Conservation (phyloP, 352 stramenopile genomes). For the Pythium monospermum region DNA sequence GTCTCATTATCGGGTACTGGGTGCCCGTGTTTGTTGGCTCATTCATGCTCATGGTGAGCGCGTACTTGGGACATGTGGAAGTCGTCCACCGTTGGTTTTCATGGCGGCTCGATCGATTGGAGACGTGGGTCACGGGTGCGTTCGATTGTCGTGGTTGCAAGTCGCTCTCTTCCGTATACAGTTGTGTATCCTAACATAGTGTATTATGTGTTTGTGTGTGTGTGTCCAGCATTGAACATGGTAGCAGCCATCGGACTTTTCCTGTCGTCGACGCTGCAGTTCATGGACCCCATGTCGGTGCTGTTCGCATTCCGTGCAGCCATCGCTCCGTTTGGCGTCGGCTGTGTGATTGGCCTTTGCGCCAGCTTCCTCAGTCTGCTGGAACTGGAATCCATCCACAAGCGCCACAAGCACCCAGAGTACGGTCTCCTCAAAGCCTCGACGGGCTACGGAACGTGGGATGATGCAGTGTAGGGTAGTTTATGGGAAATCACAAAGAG, state of each 20-base stretch:
- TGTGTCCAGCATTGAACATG: conserved; percentile 42
- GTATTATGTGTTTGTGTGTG: conserved; percentile 5
- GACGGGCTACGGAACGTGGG: conserved; percentile 40
- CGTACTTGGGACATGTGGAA: conserved; percentile 78
- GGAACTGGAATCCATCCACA: conserved; percentile 75
- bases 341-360: conserved; percentile 58
- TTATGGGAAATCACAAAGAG: too few relatives aligned
- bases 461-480: too few relatives aligned
- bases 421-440: conserved; percentile 61
- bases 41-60: conserved; percentile 66
- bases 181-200: background rate
- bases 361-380: conserved; percentile 65
- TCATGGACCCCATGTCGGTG: conserved; percentile 77
- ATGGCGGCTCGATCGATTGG: conserved; percentile 56
- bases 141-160: too few relatives aligned
- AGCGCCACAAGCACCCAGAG: conserved; percentile 75
- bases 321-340: conserved; percentile 64
- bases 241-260: conserved; percentile 68
- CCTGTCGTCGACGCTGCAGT: conserved; percentile 73
- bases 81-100: conserved; percentile 83
- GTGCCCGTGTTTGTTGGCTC: conserved; percentile 78
- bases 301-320: conserved; percentile 72
- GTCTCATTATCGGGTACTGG: conserved; percentile 76
- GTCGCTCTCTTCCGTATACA: background rate
- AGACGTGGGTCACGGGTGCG: conserved; percentile 53